Conservation (phyloP, 2,329 filamentous ascomycete genomes). For the Colletotrichum neosansevieriae region DNA sequence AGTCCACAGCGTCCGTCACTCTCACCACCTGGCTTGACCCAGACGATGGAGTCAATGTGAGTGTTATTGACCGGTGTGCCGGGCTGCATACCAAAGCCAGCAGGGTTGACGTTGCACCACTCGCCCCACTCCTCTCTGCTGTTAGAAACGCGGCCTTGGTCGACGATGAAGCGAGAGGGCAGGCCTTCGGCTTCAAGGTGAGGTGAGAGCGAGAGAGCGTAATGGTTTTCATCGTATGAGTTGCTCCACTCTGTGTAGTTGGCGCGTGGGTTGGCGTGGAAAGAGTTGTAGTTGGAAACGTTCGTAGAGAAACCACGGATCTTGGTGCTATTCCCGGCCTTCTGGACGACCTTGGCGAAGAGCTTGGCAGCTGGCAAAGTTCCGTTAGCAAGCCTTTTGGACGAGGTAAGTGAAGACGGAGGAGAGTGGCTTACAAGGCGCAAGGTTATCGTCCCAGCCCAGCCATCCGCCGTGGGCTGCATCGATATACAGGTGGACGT, state of each 20-base stretch:
- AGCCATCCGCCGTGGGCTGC: conserved; percentile 59
- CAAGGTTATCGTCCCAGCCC: conserved; percentile 55
- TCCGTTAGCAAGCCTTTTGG: conserved; percentile 27
- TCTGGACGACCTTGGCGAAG: conserved; percentile 53
- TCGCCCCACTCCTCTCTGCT: conserved; percentile 55
- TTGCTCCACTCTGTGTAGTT: conserved; percentile 56
- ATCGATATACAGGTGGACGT: conserved; percentile 56
- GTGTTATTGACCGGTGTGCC: conserved; percentile 52
- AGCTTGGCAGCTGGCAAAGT: conserved; percentile 51
- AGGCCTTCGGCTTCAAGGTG: conserved; percentile 53
- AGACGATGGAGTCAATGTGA: conserved; percentile 57
- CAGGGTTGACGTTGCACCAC: conserved; percentile 58
- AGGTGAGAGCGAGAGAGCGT: conserved; percentile 53
- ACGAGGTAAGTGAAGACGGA: background rate
- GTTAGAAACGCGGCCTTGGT: conserved; percentile 57
- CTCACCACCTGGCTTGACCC: conserved; percentile 60
- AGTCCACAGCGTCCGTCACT: conserved; percentile 56
- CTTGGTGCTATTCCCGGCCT: conserved; percentile 47
- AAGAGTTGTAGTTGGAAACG: conserved; percentile 57
- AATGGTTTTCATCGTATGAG: conserved; percentile 57
- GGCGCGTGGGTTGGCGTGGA: conserved; percentile 52
- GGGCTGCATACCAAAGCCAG: conserved; percentile 54
- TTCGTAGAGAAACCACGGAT: conserved; percentile 59
- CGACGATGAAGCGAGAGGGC: conserved; percentile 58
- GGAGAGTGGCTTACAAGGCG: conserved; percentile 47